These are phyloP conservation scores for Candolleomyces aberdarensis DNA, from an alignment of 768 basidiomycete species.

Conservation along the genomic window DNA sequence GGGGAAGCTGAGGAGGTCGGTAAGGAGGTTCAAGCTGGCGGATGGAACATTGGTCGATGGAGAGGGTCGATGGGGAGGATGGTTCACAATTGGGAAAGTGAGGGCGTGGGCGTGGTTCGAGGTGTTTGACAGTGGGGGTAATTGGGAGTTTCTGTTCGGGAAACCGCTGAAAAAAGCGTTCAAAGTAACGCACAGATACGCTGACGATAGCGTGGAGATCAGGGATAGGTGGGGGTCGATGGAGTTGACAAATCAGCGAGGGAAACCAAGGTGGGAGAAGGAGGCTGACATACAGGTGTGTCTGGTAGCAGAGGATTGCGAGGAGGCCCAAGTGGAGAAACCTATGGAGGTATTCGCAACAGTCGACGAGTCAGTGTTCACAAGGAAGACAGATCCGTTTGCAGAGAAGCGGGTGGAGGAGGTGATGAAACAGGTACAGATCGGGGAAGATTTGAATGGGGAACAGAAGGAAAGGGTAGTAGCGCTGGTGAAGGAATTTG, in stretches of 20 bases:
- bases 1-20: not conserved
- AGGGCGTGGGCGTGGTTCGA: slow-evolving; percentile 9
- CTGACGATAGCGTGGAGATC: slow-evolving; percentile 10
- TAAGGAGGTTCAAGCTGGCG: not conserved
- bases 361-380: slow-evolving; percentile 7
- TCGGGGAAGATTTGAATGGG: slow-evolving; percentile 26
- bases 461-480: slow-evolving; percentile 17
- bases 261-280: not conserved
- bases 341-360: not conserved
- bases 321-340: not conserved
- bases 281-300: not conserved
- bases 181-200: slow-evolving; percentile 20
- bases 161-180: slow-evolving; percentile 21
- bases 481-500: slow-evolving; percentile 23
- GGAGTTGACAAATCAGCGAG: not conserved
- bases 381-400: slow-evolving; percentile 20
- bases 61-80: not conserved
- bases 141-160: slow-evolving; percentile 23
- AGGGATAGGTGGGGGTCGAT: not conserved
- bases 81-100: not conserved
- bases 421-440: slow-evolving; percentile 16
- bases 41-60: not conserved
- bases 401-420: slow-evolving; percentile 16
- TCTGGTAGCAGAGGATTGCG: not conserved
- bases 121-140: slow-evolving; percentile 21